A percentile compares a stretch with the other conserved stretches of the same genome.
These are phyloP conservation scores for Fusarium sp. DNA, from an alignment of 2,329 filamentous ascomycete genomes.

Conservation along the genomic window DNA sequence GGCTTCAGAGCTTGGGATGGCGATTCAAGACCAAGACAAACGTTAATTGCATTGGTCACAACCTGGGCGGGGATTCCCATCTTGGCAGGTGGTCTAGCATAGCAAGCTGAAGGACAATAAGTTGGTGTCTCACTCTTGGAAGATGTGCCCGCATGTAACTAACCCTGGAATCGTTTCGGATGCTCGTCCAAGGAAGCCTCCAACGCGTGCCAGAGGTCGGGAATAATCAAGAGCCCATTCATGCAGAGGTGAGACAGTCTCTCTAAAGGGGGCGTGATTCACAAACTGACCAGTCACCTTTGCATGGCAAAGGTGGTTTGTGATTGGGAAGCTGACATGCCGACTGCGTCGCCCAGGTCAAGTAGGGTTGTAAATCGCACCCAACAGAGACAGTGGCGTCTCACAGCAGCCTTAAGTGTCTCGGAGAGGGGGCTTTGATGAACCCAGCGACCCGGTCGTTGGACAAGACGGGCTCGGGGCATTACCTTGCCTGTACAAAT, in stretches of 20 bases:
- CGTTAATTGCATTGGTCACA: not conserved
- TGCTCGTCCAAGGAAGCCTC: not conserved
- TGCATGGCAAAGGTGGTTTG: slow-evolving; percentile 9
- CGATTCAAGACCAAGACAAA: not conserved
- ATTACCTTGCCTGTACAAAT: not conserved
- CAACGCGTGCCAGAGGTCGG: not conserved
- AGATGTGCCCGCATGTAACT: not conserved
- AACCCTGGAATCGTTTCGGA: not conserved
- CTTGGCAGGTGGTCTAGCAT: not conserved
- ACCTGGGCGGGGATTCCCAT: not conserved
- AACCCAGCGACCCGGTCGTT: slow-evolving; percentile 33
- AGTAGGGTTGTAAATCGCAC: not conserved
- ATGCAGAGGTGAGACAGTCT: slow-evolving; percentile 18
- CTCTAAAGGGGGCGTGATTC: not conserved
- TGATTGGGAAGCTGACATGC: not conserved
- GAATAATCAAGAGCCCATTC: slow-evolving; percentile 10
- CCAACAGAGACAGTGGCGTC: slow-evolving; percentile 16
- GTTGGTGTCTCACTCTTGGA: not conserved
- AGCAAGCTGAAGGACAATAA: not conserved
- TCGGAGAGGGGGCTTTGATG: slow-evolving; percentile 6
- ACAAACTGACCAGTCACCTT: slow-evolving; percentile 2
- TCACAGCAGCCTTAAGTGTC: slow-evolving; percentile 16
- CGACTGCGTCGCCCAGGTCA: slow-evolving; percentile 5
- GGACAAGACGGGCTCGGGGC: not conserved
- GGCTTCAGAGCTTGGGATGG: not conserved